These are phyloP conservation scores for Metschnikowia borealis DNA, from an alignment of 805 yeast genomes.

Conservation along the genomic window DNA sequence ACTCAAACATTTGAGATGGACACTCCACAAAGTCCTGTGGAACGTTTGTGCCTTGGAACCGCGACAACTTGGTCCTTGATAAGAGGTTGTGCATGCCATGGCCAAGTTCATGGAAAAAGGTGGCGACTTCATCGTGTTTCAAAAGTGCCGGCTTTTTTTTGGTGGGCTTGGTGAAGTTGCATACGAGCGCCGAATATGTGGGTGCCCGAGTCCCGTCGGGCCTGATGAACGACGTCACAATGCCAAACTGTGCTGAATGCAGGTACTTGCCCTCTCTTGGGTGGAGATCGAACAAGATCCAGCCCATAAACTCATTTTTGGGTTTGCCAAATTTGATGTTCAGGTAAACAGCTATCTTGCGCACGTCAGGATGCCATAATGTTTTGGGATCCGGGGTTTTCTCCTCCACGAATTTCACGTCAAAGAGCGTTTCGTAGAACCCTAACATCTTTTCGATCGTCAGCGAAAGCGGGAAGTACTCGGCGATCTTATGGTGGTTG, in stretches of 20 bases:
- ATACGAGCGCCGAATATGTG: slow-evolving; percentile 66
- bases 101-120: slow-evolving; percentile 87
- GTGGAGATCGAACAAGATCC: slow-evolving; percentile 75
- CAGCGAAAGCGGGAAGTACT: slow-evolving; percentile 71
- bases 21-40: slow-evolving; percentile 88
- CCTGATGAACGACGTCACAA: slow-evolving; percentile 55
- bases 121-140: slow-evolving; percentile 73
- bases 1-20: slow-evolving; percentile 86
- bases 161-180: slow-evolving; percentile 78
- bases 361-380: slow-evolving; percentile 79
- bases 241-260: slow-evolving; percentile 81
- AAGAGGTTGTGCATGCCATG: slow-evolving; percentile 82
- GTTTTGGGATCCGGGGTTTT: slow-evolving; percentile 35
- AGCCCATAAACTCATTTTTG: slow-evolving; percentile 55
- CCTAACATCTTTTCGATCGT: slow-evolving; percentile 67
- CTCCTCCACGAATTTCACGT: slow-evolving; percentile 59
- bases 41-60: slow-evolving; percentile 75
- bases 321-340: slow-evolving; percentile 45
- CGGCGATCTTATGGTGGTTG: slow-evolving; percentile 66
- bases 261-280: slow-evolving; percentile 86
- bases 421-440: slow-evolving; percentile 67
- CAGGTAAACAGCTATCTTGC: slow-evolving; percentile 67
- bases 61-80: slow-evolving; percentile 58
- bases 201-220: slow-evolving; percentile 56
- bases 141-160: slow-evolving; percentile 66